Percentiles rank a stretch among this genome's conserved stretches.
phyloP scores from a whole-genome alignment of 2,329 filamentous ascomycete genomes.

The Tolypocladium inflatum region DNA sequence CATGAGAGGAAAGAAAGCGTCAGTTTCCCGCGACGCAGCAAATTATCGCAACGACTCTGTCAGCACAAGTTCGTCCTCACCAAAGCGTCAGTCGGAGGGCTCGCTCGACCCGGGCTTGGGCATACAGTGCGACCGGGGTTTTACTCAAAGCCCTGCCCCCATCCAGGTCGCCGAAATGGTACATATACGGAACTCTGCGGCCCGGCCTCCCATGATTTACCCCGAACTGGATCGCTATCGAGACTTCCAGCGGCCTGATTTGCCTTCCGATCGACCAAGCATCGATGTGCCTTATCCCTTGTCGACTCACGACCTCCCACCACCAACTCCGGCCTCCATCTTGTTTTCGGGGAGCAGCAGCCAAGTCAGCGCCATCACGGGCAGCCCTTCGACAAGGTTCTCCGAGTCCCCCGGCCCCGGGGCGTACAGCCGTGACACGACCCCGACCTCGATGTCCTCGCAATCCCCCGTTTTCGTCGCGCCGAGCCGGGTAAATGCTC shows the following conservation, averaged over 20 bases:
- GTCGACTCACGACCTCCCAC: constrained; percentile 56
- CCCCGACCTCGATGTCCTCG: constrained; percentile 68
- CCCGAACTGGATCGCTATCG: constrained; percentile 55
- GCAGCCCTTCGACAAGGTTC: constrained; percentile 65
- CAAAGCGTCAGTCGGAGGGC: constrained; percentile 26
- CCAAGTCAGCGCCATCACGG: constrained; percentile 50
- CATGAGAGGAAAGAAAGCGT: constrained; percentile 32
- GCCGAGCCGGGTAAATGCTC: constrained; percentile 33
- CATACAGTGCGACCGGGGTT: constrained; percentile 29
- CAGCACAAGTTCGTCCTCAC: constrained; percentile 25
- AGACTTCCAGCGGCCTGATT: constrained; percentile 28
- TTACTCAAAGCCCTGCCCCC: constrained; percentile 34
- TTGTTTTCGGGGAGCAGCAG: constrained; percentile 50
- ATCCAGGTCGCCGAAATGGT: constrained; percentile 30
- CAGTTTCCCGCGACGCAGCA: constrained; percentile 12
- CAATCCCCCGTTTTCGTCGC: constrained; percentile 56
- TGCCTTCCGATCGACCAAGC: constrained; percentile 21
- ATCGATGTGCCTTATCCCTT: constrained; percentile 45
- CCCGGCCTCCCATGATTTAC: constrained; percentile 38
- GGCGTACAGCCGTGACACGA: constrained; percentile 67
- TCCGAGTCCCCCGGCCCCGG: constrained; percentile 63
- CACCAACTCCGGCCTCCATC: constrained; percentile 46
- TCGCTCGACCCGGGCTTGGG: constrained; percentile 23
- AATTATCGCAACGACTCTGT: constrained; percentile 22
- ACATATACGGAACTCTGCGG: constrained; percentile 26